Evolutionary conservation across 2,329 filamentous ascomycete species (phyloP).

Genomic region (Aspergillus ochraceoroseus): DNA sequence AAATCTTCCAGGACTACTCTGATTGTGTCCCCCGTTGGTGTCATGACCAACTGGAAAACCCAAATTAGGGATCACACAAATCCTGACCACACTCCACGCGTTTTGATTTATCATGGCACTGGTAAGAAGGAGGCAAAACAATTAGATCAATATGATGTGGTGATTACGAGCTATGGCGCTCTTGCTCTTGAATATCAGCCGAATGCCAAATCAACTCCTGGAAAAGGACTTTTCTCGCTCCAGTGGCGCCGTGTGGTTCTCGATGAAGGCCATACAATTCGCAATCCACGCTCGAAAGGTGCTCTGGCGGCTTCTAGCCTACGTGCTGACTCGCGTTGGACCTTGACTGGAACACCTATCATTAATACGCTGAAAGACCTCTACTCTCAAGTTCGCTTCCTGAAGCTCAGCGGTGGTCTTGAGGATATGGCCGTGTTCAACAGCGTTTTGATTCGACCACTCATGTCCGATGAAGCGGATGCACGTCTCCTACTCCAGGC

Average conservation of each 20-base stretch:
- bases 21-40: slow-evolving; percentile 74
- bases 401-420: slow-evolving; percentile 69
- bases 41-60: slow-evolving; percentile 86
- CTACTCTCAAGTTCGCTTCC: slow-evolving; percentile 72
- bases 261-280: slow-evolving; percentile 77
- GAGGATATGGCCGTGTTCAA: slow-evolving; percentile 71
- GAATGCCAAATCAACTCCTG: slow-evolving; percentile 43
- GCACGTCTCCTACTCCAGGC: slow-evolving; percentile 65
- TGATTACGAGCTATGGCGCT: slow-evolving; percentile 80
- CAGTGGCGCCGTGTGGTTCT: slow-evolving; percentile 75
- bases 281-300: slow-evolving; percentile 69
- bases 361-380: slow-evolving; percentile 78
- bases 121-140: slow-evolving; percentile 55
- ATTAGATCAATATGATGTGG: slow-evolving; percentile 64
- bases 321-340: slow-evolving; percentile 69
- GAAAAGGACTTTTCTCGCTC: slow-evolving; percentile 56
- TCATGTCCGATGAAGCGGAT: slow-evolving; percentile 54
- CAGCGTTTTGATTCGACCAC: slow-evolving; percentile 62
- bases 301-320: slow-evolving; percentile 64
- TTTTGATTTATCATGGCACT: slow-evolving; percentile 70
- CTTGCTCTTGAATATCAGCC: slow-evolving; percentile 61
- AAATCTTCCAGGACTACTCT: slow-evolving; percentile 60
- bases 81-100: slow-evolving; percentile 56
- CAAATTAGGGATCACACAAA: slow-evolving; percentile 71
- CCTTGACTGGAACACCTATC: slow-evolving; percentile 74